Conservation (phyloP, 129 eudicot species). For the Sambucus nigra region DNA sequence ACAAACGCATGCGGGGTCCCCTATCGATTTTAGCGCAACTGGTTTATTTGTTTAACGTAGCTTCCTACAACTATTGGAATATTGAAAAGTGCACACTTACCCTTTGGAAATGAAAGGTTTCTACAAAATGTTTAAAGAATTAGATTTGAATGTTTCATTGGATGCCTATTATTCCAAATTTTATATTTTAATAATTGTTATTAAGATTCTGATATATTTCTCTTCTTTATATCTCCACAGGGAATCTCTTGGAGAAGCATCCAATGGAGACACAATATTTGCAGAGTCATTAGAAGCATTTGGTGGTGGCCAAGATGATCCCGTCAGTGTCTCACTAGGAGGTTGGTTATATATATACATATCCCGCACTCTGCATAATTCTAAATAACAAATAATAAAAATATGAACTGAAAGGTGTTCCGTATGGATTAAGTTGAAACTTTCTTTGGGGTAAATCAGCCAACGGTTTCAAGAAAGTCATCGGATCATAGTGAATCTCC, state of each 20-base stretch:
- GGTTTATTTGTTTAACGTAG: too few species aligned
- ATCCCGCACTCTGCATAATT: neutral
- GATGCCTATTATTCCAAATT: neutral
- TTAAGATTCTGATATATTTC: neutral
- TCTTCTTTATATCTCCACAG: slow-evolving; percentile 26
- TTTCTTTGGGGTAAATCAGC: neutral
- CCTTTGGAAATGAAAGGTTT: too few species aligned
- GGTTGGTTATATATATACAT: slow-evolving; percentile 39
- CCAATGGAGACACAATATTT: slow-evolving; percentile 55
- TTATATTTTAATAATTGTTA: neutral
- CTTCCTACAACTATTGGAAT: too few species aligned
- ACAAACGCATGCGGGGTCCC: too few species aligned
- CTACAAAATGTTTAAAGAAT: neutral
- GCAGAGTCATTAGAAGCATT: slow-evolving; percentile 84
- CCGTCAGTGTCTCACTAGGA: slow-evolving; percentile 80
- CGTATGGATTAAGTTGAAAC: neutral
- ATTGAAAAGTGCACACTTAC: too few species aligned
- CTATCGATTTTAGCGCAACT: too few species aligned
- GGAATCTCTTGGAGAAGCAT: slow-evolving; percentile 74
- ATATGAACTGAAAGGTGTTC: neutral
- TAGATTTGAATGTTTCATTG: neutral
- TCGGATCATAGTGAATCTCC: neutral
- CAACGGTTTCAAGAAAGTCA: neutral
- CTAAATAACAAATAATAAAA: neutral
- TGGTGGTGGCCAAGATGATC: slow-evolving; percentile 86